Percentiles rank a stretch among this genome's conserved stretches.
Conservation (phyloP, 129 eudicot species). For the Chrysanthemum seticuspe region DNA sequence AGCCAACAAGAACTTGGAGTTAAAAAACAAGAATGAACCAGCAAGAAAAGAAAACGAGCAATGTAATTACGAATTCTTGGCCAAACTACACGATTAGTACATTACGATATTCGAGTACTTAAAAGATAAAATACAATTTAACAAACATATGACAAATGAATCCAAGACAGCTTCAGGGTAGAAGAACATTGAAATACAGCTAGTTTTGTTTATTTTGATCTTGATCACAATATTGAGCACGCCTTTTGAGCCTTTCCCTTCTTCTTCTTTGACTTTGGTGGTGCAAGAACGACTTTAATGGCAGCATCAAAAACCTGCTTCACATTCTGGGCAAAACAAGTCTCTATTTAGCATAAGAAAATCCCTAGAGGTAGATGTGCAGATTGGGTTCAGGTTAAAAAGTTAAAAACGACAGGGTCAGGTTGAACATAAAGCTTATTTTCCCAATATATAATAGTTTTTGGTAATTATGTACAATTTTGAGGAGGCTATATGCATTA, state of each 20-base stretch:
- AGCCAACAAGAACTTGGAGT: neutral
- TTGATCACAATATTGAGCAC: constrained; percentile 78
- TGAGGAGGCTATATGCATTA: neutral
- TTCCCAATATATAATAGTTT: no score
- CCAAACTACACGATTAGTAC: constrained; percentile 32
- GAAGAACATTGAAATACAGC: constrained; percentile 33
- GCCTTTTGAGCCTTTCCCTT: constrained; percentile 78
- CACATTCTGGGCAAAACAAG: constrained; percentile 44
- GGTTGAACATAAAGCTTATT: no score
- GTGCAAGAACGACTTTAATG: constrained; percentile 86
- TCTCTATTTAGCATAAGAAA: neutral
- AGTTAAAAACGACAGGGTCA: no score
- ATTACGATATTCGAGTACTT: constrained; percentile 28
- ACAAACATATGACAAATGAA: constrained; percentile 34
- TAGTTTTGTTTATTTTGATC: constrained; percentile 11
- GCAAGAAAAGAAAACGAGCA: constrained; percentile 2
- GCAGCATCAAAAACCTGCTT: constrained; percentile 90
- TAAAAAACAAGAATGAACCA: neutral
- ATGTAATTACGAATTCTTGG: constrained; percentile 21
- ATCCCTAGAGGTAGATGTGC: neutral
- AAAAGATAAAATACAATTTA: constrained; percentile 29
- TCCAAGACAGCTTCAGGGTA: constrained; percentile 16
- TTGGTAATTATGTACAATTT: neutral
- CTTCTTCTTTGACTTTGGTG: constrained; percentile 87
- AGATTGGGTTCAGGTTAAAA: no score